A percentile compares a stretch with the other conserved stretches of the same genome.
Conservation (phyloP, 2,329 filamentous ascomycete species). For the Talaromyces pinophilus region DNA sequence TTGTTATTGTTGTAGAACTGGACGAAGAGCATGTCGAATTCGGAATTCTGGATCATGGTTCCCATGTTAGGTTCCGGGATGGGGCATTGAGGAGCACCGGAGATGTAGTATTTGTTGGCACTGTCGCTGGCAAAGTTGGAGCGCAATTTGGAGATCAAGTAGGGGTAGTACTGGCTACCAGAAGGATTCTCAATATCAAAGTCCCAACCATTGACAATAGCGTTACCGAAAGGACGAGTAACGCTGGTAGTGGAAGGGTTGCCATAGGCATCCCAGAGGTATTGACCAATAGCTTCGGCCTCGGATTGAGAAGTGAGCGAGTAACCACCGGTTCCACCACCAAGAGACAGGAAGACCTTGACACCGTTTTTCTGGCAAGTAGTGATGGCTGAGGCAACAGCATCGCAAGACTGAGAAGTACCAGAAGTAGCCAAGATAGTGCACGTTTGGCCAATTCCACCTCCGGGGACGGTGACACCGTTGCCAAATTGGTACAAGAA, state of each 20-base stretch:
- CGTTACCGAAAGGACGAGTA: constrained; percentile 53
- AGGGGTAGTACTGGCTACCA: constrained; percentile 34
- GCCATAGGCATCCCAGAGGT: constrained; percentile 51
- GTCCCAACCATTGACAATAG: constrained; percentile 56
- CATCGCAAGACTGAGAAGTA: constrained; percentile 36
- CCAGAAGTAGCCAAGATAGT: constrained; percentile 5
- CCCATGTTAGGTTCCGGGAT: constrained; percentile 52
- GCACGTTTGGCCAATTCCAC: constrained; percentile 13
- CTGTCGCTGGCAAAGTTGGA: constrained; percentile 40
- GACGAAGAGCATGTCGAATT: constrained; percentile 57
- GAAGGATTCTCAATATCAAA: constrained; percentile 51
- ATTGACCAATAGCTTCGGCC: constrained; percentile 43
- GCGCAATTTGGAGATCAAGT: constrained; percentile 52
- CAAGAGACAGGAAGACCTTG: constrained; percentile 51
- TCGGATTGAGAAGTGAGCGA: constrained; percentile 38
- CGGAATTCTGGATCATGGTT: constrained; percentile 46
- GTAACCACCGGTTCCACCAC: constrained; percentile 45
- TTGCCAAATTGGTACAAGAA: constrained; percentile 47
- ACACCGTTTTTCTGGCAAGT: constrained; percentile 48
- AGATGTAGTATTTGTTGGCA: constrained; percentile 51
- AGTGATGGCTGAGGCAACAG: constrained; percentile 44
- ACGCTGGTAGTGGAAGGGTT: constrained; percentile 35
- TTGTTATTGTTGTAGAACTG: constrained; percentile 60
- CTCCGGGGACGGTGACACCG: constrained; percentile 18
- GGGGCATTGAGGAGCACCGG: constrained; percentile 55